Percentiles rank a stretch among this genome's conserved stretches.
Evolutionary conservation across 106 monocot species (phyloP).

Genomic region (Gastrodia elata): DNA sequence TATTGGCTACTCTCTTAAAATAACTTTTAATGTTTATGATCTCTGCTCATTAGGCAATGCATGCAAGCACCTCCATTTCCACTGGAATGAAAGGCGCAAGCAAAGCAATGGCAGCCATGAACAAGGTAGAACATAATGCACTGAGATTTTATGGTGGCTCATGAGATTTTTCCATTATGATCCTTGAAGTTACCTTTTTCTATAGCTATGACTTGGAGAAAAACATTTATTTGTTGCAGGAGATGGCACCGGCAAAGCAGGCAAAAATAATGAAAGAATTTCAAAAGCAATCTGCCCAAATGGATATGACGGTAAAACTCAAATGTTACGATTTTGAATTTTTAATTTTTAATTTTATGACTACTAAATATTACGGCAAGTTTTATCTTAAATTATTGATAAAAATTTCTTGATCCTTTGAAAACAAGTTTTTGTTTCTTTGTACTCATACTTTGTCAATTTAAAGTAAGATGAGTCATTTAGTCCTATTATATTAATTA

Average conservation of each 20-base stretch:
- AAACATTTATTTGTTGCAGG: slow-evolving; percentile 21
- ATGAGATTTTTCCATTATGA: too few relatives aligned
- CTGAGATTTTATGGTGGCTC: too few relatives aligned
- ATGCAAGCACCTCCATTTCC: slow-evolving; percentile 70
- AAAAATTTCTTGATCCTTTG: too few relatives aligned
- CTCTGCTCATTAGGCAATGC: slow-evolving; percentile 46
- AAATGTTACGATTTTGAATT: too few relatives aligned
- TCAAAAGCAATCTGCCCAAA: slow-evolving; percentile 72
- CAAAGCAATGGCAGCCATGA: slow-evolving; percentile 82
- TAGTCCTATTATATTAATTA: too few relatives aligned
- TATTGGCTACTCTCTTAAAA: background rate
- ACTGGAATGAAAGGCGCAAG: slow-evolving; percentile 72
- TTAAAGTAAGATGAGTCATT: too few relatives aligned
- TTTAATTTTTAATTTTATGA: too few relatives aligned
- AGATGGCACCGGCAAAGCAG: slow-evolving; percentile 80
- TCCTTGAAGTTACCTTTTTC: too few relatives aligned
- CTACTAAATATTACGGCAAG: too few relatives aligned
- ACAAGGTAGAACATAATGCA: slow-evolving; percentile 46
- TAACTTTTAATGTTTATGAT: background rate
- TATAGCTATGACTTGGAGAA: background rate
- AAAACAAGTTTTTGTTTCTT: too few relatives aligned
- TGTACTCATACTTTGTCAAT: too few relatives aligned
- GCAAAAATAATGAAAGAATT: slow-evolving; percentile 82
- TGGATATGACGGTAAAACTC: slow-evolving; percentile 71
- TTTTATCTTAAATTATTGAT: too few relatives aligned